Percentiles rank a stretch among this genome's conserved stretches.
These are phyloP conservation scores for Coriaria nepalensis DNA, from an alignment of 306 rosid genomes.

Conservation along the genomic window DNA sequence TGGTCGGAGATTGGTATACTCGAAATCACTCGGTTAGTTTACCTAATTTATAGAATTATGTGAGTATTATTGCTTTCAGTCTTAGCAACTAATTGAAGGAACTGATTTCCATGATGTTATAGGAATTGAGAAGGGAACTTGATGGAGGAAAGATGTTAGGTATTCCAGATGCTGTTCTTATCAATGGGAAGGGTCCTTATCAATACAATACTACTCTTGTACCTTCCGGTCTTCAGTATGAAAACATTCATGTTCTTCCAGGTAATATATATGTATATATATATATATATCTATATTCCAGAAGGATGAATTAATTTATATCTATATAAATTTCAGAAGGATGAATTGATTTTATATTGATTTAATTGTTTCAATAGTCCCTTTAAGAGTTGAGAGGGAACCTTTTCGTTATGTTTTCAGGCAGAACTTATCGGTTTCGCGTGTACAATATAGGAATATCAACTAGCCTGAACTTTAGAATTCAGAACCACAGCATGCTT, in stretches of 20 bases:
- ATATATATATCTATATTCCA: no score
- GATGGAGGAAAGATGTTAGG: constrained; percentile 62
- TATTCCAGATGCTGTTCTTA: constrained; percentile 86
- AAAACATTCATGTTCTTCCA: constrained; percentile 52
- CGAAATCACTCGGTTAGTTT: constrained; percentile 52
- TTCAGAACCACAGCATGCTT: constrained; percentile 59
- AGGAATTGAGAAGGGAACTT: constrained; percentile 52
- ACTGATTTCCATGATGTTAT: no score
- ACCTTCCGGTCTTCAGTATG: constrained; percentile 41
- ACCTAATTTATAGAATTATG: no score
- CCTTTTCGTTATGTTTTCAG: constrained; percentile 34
- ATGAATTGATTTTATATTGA: no score
- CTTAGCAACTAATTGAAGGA: no score
- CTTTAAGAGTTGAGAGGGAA: no score
- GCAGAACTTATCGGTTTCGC: constrained; percentile 69
- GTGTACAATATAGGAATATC: constrained; percentile 83
- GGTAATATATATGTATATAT: constrained; percentile 27
- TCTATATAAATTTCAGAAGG: no score
- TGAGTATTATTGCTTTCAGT: no score
- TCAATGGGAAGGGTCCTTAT: constrained; percentile 90
- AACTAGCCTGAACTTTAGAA: constrained; percentile 74
- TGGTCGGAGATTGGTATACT: constrained; percentile 80
- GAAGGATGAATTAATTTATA: no score
- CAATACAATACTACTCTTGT: constrained; percentile 69
- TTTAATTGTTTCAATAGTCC: no score